Evolutionary conservation across 169 alveolate species (phyloP), one percentile per base, ranked within the genome.

Genomic region (Eimeria tenella): DNA sequence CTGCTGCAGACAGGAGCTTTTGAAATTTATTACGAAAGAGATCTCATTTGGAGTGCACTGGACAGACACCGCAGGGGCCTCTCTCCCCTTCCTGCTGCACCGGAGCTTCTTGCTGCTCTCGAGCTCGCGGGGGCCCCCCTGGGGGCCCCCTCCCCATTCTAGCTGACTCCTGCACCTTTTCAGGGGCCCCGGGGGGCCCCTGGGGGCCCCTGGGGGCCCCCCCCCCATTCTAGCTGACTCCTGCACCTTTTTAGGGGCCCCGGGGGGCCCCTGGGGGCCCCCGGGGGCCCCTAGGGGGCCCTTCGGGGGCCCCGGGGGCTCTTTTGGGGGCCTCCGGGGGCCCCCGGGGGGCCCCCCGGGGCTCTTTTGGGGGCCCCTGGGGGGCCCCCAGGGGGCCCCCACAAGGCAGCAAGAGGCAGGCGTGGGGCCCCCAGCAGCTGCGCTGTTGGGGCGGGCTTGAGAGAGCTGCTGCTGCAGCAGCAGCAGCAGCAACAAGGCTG

Each of bases 21-120:
- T 77, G 95, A 92, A 42, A 65, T 92, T 17, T 79, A 31, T 31
- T 49, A 31, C 62, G 95, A 87, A 4, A 4, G 4, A 4, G 71
- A 83, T 83, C 71, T 92, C 55, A 42, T 92, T 42, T 92, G 95
- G 95, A 68, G 89, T n/a, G 77, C 87, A 0, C 10, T 92, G 23
- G 70, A 92, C 25, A 52, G 52, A 13, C 79, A 71, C 52, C 89
- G 77, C 65, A n/a, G 23, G 49, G 86, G 86, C 8, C 23, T 77
- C 1, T 11, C 65, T 19, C 49, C 7, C 81, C 53, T 74, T 87
- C 94, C 94, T 70, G 55, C 79, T 17, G 89, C 70, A 10, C 25
- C 53, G 0, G 88, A 89, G 53, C 68, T 87, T 23, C 55, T 73
- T 25, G 21, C 5, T 11, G 74, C 53, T 6, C 58, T 87, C 15